A percentile compares a stretch with the other conserved stretches of the same genome.
Evolutionary conservation across 805 yeast species (phyloP).

Genomic region (Zygoascus tannicola): DNA sequence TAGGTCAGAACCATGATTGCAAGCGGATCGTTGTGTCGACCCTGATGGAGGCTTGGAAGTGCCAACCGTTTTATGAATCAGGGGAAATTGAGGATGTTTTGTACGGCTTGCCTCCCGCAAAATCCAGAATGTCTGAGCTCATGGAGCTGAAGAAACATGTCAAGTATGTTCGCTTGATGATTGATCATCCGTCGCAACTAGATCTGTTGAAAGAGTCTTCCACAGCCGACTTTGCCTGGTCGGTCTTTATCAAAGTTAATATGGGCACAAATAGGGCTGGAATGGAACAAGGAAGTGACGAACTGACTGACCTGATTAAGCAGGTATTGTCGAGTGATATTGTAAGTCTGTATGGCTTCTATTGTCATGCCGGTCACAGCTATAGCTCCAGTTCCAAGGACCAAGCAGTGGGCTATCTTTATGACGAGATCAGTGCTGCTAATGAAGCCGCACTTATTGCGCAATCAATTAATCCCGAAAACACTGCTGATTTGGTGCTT

Average conservation of each 20-base stretch:
- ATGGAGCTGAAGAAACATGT: slow-evolving; percentile 35
- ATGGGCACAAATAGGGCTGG: slow-evolving; percentile 73
- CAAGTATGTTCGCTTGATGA: slow-evolving; percentile 41
- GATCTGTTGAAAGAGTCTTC: slow-evolving; percentile 36
- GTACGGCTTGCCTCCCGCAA: slow-evolving; percentile 51
- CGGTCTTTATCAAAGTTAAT: slow-evolving; percentile 57
- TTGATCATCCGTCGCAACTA: slow-evolving; percentile 53
- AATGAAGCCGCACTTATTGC: slow-evolving; percentile 41
- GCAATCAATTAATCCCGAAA: slow-evolving; percentile 29
- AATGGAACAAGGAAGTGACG: slow-evolving; percentile 26
- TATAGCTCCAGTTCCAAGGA: slow-evolving; percentile 40
- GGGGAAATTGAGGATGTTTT: slow-evolving; percentile 41
- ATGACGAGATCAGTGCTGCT: slow-evolving; percentile 51
- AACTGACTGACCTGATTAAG: slow-evolving; percentile 32
- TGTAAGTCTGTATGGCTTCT: slow-evolving; percentile 53
- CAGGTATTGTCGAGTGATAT: slow-evolving; percentile 22
- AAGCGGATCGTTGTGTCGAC: slow-evolving; percentile 59
- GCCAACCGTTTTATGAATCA: slow-evolving; percentile 33
- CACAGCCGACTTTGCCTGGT: slow-evolving; percentile 39
- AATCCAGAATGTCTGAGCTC: slow-evolving; percentile 40
- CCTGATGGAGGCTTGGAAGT: slow-evolving; percentile 52
- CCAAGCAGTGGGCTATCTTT: slow-evolving; percentile 39
- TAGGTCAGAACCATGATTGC: slow-evolving; percentile 34
- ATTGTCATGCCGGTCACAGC: slow-evolving; percentile 75
- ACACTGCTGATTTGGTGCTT: slow-evolving; percentile 33